Percentiles rank a stretch among this genome's conserved stretches.
phyloP scores from a whole-genome alignment of 2,329 filamentous ascomycete species.

The Cordyceps javanica region DNA sequence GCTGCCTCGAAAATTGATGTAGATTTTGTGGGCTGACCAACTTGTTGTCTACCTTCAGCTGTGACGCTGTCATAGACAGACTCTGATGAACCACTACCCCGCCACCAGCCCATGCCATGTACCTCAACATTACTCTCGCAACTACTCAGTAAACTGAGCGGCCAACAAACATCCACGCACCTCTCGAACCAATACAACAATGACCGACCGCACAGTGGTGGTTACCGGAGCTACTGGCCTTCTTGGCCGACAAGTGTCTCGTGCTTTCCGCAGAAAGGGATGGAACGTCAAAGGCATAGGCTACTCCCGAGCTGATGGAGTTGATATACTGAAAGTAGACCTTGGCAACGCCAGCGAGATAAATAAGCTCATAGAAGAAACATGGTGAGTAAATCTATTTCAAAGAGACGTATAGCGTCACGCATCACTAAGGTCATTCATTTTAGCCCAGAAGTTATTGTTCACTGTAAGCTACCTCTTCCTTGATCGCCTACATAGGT shows the following conservation, averaged over 20 bases:
- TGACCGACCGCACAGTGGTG: conserved; percentile 47
- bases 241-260: conserved; percentile 71
- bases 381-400: conserved; percentile 41
- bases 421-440: background rate
- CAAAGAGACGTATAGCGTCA: background rate
- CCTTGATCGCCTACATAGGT: background rate
- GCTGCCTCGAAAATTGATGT: too few species aligned
- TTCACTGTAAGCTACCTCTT: conserved; percentile 65
- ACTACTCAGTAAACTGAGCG: background rate
- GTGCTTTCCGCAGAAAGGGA: conserved; percentile 53
- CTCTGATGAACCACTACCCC: background rate
- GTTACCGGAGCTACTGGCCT: conserved; percentile 82
- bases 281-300: conserved; percentile 72
- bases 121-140: background rate
- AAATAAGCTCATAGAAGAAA: conserved; percentile 42
- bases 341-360: conserved; percentile 42
- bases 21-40: too few species aligned
- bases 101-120: background rate
- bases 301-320: conserved; percentile 65
- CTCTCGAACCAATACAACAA: conserved; percentile 3
- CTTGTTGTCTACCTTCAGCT: background rate
- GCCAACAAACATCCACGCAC: background rate
- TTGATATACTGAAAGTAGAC: conserved; percentile 57
- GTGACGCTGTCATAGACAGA: background rate
- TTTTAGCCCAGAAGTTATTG: conserved; percentile 64